These are phyloP conservation scores for Scedosporium boydii DNA, from an alignment of 2,329 filamentous ascomycete species.

Conservation along the genomic window DNA sequence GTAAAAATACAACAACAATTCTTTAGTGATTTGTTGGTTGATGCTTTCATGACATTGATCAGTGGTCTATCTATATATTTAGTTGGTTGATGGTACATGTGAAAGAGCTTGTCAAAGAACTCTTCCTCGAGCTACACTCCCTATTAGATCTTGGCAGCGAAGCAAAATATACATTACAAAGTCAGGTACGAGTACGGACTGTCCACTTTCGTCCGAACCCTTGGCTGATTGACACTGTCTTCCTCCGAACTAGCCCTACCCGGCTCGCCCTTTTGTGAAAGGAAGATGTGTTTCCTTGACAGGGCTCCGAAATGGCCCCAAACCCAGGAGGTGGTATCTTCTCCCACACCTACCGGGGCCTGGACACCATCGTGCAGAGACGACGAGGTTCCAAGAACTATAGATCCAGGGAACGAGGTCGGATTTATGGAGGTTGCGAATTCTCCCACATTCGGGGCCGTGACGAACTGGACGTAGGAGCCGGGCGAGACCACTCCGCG, in stretches of 20 bases:
- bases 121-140: background rate
- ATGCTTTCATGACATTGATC: background rate
- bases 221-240: background rate
- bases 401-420: constrained; percentile 15
- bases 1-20: background rate
- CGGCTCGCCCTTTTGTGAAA: constrained; percentile 20
- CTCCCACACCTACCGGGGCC: constrained; percentile 12
- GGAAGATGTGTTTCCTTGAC: constrained; percentile 49
- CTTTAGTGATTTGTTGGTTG: background rate
- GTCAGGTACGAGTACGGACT: constrained; percentile 7
- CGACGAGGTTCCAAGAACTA: constrained; percentile 7
- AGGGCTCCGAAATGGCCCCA: constrained; percentile 50
- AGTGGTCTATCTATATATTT: background rate
- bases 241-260: background rate
- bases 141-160: background rate
- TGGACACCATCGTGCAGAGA: background rate
- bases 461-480: constrained; percentile 58
- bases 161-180: background rate
- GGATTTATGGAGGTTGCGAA: background rate
- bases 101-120: background rate
- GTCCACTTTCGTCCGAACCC: constrained; percentile 8
- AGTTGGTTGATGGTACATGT: background rate
- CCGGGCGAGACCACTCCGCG: constrained; percentile 50
- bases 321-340: constrained; percentile 10
- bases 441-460: constrained; percentile 16